A percentile compares a stretch with the other conserved stretches of the same genome.
phyloP scores from a whole-genome alignment of 345 rosid species.

The Camelina hispida region DNA sequence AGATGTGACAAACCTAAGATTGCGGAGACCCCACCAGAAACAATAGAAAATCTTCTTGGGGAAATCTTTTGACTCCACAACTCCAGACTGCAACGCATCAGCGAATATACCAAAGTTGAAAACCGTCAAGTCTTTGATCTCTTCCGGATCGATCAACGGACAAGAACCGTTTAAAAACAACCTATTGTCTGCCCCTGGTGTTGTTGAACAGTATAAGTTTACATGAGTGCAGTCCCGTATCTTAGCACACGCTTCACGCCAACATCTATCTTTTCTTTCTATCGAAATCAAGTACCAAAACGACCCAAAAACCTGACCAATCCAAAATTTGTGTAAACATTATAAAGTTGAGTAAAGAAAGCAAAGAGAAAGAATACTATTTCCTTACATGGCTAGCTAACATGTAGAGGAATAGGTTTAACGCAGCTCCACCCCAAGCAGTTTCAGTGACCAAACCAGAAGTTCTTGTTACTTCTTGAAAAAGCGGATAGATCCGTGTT shows the following conservation, averaged over 20 bases:
- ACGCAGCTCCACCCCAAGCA: constrained; percentile 52
- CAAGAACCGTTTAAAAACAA: constrained; percentile 28
- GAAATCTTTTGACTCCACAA: constrained; percentile 44
- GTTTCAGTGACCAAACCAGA: constrained; percentile 49
- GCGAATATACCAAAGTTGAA: constrained; percentile 51
- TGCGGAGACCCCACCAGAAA: constrained; percentile 55
- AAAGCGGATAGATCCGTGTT: constrained; percentile 42
- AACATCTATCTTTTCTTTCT: constrained; percentile 50
- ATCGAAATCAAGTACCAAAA: constrained; percentile 51
- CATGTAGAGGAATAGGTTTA: constrained; percentile 47
- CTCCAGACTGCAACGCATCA: constrained; percentile 45
- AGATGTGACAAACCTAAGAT: constrained; percentile 44
- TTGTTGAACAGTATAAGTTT: constrained; percentile 25
- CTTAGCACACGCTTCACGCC: constrained; percentile 45
- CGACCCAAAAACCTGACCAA: constrained; percentile 42
- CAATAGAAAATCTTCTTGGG: constrained; percentile 46
- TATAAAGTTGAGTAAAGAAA: neutral
- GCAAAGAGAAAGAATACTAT: neutral
- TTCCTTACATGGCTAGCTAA: constrained; percentile 48
- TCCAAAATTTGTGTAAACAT: neutral
- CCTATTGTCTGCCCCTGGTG: constrained; percentile 5
- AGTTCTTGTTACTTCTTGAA: constrained; percentile 46
- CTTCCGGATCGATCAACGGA: constrained; percentile 35
- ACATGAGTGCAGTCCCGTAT: neutral
- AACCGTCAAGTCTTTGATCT: constrained; percentile 32